Evolutionary conservation across 352 stramenopile genomes (phyloP), one percentile per base, ranked within the genome.

Genomic region (Elongisporangium anandrum): DNA sequence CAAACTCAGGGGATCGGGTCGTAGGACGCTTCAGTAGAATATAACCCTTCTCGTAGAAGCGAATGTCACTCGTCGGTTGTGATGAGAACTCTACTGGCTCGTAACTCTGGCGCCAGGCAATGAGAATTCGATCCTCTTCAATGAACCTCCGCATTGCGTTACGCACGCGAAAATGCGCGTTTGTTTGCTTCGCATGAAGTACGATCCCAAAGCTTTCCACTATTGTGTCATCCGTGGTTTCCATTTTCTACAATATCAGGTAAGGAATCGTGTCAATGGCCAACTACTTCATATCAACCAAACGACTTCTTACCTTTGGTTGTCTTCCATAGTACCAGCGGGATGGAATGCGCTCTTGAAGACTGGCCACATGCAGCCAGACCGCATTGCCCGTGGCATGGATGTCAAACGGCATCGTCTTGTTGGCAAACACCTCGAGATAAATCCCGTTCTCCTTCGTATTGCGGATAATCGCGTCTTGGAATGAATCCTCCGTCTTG

Each of bases 261-360:
- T 16, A 56, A 3, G 6, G 3, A 5, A 26, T 13, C 29, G 9
- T 13, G 5, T 7, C 4, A 13, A 39, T 39, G 7, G 7, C 24
- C 24, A 29, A 7, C 24, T 29, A 39, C 8, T 39, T 13, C 29
- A 39, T 39, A 13, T 7, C 29, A 39, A 39, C 4, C 29, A 3
- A 7, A 29, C 24, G 9, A 39, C 29, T 4, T 7, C 4, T 7
- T 13, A 39, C 75, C 72, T 76, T 77, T 2, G 74, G 63, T 45
- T 83, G 64, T n/a, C 81, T 77, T 19, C 79, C 69, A 47, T 85
- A 85, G 20, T 79, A 65, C 21, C 68, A 79, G n/a, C 74, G 77
- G 5, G 67, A 77, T 15, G 77, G 77, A 17, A 82, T 76, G 24
- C 75, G 72, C 54, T 84, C 73, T 70, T 79, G 80, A 8, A 69